Conservation (phyloP, 306 rosid species). For the Quercus glauca region DNA sequence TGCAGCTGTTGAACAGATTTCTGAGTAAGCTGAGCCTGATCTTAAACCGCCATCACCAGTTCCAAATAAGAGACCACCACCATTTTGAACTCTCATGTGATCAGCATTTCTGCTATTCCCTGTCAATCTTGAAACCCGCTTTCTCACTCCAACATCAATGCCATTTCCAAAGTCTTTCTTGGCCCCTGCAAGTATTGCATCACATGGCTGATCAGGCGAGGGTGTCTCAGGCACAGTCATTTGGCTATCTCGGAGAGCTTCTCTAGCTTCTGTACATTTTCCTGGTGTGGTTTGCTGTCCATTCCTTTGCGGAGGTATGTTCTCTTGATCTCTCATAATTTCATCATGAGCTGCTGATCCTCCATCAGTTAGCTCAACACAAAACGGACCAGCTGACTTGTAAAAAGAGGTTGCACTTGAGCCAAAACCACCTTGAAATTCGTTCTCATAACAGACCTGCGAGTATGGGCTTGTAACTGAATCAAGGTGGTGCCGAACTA, state of each 20-base stretch:
- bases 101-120: slow-evolving; percentile 52
- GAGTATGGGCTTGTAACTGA: slow-evolving; percentile 97
- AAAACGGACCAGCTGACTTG: slow-evolving; percentile 53
- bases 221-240: slow-evolving; percentile 90
- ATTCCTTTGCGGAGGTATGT: slow-evolving; percentile 73
- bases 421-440: slow-evolving; percentile 48
- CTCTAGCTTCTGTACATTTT: slow-evolving; percentile 59
- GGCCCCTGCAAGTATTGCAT: slow-evolving; percentile 38
- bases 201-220: slow-evolving; percentile 66
- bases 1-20: slow-evolving; percentile 77
- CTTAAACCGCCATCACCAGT: slow-evolving; percentile 45
- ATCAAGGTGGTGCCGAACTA: slow-evolving; percentile 88
- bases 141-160: slow-evolving; percentile 64
- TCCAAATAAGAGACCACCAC: slow-evolving; percentile 49
- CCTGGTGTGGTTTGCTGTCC: slow-evolving; percentile 76
- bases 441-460: slow-evolving; percentile 73
- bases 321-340: slow-evolving; percentile 66
- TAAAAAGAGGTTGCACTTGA: slow-evolving; percentile 41
- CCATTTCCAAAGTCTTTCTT: slow-evolving; percentile 66
- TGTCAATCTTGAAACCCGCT: slow-evolving; percentile 60
- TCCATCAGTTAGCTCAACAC: slow-evolving; percentile 68
- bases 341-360: slow-evolving; percentile 37
- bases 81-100: slow-evolving; percentile 43
- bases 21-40: slow-evolving; percentile 73
- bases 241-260: slow-evolving; percentile 62